Percentiles rank a stretch among this genome's conserved stretches.
phyloP scores from a whole-genome alignment of 768 basidiomycete species.

The Hysterangium stoloniferum region DNA sequence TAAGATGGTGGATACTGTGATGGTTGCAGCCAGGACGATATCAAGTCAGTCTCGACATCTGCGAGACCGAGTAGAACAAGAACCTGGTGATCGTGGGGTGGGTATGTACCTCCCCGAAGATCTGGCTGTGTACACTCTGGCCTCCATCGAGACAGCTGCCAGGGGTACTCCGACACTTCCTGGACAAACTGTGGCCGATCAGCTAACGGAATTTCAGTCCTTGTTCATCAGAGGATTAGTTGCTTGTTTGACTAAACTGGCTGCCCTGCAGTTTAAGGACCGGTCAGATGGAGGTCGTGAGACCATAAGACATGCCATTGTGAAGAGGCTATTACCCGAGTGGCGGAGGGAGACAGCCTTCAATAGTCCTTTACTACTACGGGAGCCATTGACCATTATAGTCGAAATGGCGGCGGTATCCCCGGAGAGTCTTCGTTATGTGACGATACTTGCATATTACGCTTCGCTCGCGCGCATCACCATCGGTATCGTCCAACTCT shows the following conservation, averaged over 20 bases:
- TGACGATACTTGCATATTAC: slow-evolving; percentile 85
- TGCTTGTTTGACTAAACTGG: slow-evolving; percentile 57
- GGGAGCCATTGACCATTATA: slow-evolving; percentile 86
- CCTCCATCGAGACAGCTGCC: slow-evolving; percentile 71
- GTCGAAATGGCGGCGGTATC: slow-evolving; percentile 86
- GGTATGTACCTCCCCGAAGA: slow-evolving; percentile 92
- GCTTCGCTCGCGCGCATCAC: slow-evolving; percentile 81
- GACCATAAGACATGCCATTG: slow-evolving; percentile 73
- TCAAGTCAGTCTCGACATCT: slow-evolving; percentile 83
- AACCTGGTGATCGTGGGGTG: slow-evolving; percentile 64
- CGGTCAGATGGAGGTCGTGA: slow-evolving; percentile 69
- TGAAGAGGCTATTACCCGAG: slow-evolving; percentile 85
- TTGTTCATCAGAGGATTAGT: slow-evolving; percentile 74
- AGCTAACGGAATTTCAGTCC: slow-evolving; percentile 67
- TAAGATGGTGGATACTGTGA: slow-evolving; percentile 84
- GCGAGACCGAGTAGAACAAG: slow-evolving; percentile 67
- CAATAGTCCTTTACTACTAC: slow-evolving; percentile 76
- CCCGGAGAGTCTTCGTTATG: slow-evolving; percentile 83
- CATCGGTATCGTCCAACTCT: slow-evolving; percentile 75
- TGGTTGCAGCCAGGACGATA: slow-evolving; percentile 66
- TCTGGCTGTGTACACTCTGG: slow-evolving; percentile 80
- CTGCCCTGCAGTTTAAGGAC: slow-evolving; percentile 59
- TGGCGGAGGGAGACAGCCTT: slow-evolving; percentile 84
- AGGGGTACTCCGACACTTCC: slow-evolving; percentile 49
- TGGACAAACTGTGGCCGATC: slow-evolving; percentile 56